phyloP scores from a whole-genome alignment of 495 filamentous ascomycete species.

The Hypomontagnella monticulosa region DNA sequence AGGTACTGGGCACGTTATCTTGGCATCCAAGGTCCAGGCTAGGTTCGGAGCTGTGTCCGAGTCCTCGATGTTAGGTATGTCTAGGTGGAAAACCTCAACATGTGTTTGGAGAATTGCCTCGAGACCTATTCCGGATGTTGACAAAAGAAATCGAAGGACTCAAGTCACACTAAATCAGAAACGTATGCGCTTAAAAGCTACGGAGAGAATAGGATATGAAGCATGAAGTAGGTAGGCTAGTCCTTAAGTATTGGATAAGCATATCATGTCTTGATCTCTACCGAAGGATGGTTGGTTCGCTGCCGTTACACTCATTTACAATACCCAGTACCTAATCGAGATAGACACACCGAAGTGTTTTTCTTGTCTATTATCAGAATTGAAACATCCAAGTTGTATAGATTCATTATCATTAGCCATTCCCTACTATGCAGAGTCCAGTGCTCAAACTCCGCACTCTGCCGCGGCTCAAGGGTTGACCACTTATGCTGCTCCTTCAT shows the following conservation, averaged over 20 bases:
- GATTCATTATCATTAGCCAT: no score
- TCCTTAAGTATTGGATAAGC: no score
- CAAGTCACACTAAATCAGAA: neutral
- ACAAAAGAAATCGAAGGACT: neutral
- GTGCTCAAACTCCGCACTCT: neutral
- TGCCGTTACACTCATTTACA: no score
- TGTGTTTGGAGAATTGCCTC: constrained; percentile 8
- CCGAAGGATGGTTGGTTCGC: no score
- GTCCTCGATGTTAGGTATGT: constrained; percentile 38
- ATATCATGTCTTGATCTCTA: no score
- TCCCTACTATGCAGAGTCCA: no score
- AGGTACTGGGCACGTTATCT: no score
- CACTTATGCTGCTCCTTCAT: constrained; percentile 2
- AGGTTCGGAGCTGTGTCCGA: constrained; percentile 33
- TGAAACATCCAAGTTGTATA: no score
- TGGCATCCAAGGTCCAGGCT: constrained; percentile 6
- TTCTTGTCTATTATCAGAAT: no score
- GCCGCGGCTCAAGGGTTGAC: neutral
- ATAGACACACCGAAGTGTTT: no score
- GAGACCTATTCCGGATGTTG: constrained; percentile 5
- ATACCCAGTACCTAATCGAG: no score
- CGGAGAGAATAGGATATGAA: neutral
- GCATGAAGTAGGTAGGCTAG: no score
- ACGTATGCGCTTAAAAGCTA: neutral
- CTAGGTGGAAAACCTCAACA: constrained; percentile 17